phyloP scores from a whole-genome alignment of 768 basidiomycete species.

The Hypsizygus marmoreus region DNA sequence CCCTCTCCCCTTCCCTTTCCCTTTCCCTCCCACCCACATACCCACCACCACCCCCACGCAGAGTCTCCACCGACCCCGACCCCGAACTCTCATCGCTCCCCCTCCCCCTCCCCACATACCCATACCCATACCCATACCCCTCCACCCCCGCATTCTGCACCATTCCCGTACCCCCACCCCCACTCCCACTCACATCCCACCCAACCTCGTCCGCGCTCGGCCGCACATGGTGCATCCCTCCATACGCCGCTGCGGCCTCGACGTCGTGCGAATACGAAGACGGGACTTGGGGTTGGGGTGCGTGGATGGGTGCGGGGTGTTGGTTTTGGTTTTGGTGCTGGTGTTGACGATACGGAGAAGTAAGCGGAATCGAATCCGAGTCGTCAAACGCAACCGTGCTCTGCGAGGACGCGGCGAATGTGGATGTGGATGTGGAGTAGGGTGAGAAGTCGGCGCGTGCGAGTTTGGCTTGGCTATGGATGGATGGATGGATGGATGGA shows the following conservation, averaged over 20 bases:
- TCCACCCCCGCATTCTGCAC: constrained; percentile 14
- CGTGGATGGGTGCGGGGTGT: constrained; percentile 45
- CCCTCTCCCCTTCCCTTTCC: no score
- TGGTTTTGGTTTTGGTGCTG: constrained; percentile 33
- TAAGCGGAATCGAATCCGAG: constrained; percentile 44
- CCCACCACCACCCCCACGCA: no score
- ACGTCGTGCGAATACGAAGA: neutral
- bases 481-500: constrained; percentile 3
- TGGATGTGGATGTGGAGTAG: constrained; percentile 18
- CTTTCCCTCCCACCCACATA: no score
- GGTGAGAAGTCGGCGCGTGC: constrained; percentile 26
- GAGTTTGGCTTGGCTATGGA: constrained; percentile 55
- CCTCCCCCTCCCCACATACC: no score
- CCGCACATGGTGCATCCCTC: constrained; percentile 10
- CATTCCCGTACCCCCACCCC: constrained; percentile 25
- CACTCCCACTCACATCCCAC: constrained; percentile 29
- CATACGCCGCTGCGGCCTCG: constrained; percentile 16
- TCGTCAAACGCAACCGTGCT: constrained; percentile 28
- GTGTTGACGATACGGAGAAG: constrained; percentile 28
- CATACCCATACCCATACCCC: constrained; percentile 6
- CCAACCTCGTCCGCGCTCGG: constrained; percentile 33
- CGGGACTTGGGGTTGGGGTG: constrained; percentile 49
- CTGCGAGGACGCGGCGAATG: no score
- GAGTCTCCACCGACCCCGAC: no score
- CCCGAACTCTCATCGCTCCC: no score